These are phyloP conservation scores for Neoscytalidium dimidiatum DNA, from an alignment of 2,329 filamentous ascomycete genomes.

Conservation along the genomic window DNA sequence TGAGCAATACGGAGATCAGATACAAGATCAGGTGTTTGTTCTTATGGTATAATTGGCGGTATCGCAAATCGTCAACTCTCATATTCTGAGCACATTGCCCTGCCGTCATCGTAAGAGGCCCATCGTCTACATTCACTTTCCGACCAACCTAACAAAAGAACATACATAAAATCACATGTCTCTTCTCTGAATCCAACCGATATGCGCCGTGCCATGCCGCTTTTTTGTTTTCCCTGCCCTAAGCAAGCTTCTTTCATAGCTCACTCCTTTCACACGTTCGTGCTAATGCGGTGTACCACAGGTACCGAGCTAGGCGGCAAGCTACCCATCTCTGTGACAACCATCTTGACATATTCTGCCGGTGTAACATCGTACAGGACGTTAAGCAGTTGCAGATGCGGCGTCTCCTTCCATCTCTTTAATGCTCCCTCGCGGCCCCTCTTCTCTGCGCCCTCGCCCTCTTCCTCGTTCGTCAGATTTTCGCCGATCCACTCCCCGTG, in stretches of 20 bases:
- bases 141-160: not conserved
- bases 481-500: constrained; percentile 36
- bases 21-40: too few relatives aligned
- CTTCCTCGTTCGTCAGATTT: constrained; percentile 32
- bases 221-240: not conserved
- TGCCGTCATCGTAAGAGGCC: not conserved
- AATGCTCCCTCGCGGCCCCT: constrained; percentile 39
- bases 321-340: constrained; percentile 88
- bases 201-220: constrained; percentile 13
- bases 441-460: constrained; percentile 42
- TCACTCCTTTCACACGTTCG: constrained; percentile 20
- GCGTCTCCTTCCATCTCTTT: constrained; percentile 37
- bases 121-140: not conserved
- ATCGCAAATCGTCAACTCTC: too few relatives aligned
- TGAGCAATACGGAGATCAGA: too few relatives aligned
- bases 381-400: constrained; percentile 61
- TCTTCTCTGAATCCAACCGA: not conserved
- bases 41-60: too few relatives aligned
- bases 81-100: not conserved
- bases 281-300: constrained; percentile 63
- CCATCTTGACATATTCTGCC: constrained; percentile 80
- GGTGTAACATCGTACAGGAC: constrained; percentile 92
- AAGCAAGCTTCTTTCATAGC: not conserved
- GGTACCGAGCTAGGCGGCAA: constrained; percentile 85
- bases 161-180: not conserved